phyloP scores from a whole-genome alignment of 1,139 yeast species.

The Yamadazyma jaroonii region DNA sequence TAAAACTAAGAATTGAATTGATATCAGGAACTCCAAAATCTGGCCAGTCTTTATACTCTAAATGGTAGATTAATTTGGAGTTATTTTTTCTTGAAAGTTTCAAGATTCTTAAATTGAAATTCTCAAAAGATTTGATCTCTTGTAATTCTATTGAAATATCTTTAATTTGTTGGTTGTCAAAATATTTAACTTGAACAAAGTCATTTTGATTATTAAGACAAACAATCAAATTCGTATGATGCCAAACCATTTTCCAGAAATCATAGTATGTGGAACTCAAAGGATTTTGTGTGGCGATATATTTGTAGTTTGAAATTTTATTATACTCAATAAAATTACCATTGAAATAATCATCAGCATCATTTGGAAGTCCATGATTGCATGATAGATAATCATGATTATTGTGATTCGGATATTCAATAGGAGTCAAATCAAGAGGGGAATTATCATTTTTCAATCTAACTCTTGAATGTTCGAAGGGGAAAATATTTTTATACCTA shows the following conservation, averaged over 20 bases:
- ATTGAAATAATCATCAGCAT: conserved; percentile 40
- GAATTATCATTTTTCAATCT: conserved; percentile 19
- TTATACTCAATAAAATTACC: conserved; percentile 35
- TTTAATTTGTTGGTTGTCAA: conserved; percentile 19
- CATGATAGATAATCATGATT: conserved; percentile 4
- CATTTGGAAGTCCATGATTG: conserved; percentile 7
- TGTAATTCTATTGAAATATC: conserved; percentile 13
- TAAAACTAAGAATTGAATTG: conserved; percentile 50
- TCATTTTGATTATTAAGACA: conserved; percentile 55
- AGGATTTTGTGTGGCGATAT: conserved; percentile 48
- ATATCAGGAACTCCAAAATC: conserved; percentile 72
- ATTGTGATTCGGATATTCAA: conserved; percentile 1
- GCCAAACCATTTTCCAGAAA: conserved; percentile 46
- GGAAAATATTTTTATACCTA: conserved; percentile 45
- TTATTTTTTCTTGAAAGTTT: conserved; percentile 10
- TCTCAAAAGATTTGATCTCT: conserved; percentile 10
- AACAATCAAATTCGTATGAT: conserved; percentile 60
- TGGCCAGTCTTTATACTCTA: conserved; percentile 78
- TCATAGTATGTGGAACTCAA: conserved; percentile 38
- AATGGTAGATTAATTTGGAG: conserved; percentile 43
- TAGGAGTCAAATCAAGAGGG: conserved; percentile 1
- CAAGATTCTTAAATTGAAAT: conserved; percentile 13
- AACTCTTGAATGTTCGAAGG: conserved; percentile 47
- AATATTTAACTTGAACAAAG: conserved; percentile 17
- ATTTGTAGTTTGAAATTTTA: conserved; percentile 19